Evolutionary conservation across 768 basidiomycete genomes (phyloP).

Genomic region (Hebeloma cylindrosporum): DNA sequence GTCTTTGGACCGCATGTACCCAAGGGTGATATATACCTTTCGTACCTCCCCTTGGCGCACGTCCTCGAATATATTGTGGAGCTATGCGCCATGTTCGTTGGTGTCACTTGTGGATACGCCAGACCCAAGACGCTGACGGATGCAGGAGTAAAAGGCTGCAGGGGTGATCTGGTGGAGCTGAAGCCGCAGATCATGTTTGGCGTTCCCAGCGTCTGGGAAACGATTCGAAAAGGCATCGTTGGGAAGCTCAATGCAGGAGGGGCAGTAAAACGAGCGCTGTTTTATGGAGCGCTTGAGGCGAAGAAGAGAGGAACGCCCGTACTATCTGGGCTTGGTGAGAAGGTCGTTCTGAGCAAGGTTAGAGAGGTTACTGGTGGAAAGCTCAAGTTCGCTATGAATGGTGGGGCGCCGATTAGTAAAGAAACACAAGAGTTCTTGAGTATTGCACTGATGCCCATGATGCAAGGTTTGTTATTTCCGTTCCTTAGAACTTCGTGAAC

Average conservation of each 20-base stretch:
- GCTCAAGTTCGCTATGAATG: constrained; percentile 67
- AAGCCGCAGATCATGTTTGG: constrained; percentile 80
- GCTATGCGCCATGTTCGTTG: constrained; percentile 59
- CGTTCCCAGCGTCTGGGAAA: constrained; percentile 90
- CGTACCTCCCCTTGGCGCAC: constrained; percentile 85
- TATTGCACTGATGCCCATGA: constrained; percentile 64
- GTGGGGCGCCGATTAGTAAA: constrained; percentile 74
- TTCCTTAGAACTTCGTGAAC: background rate
- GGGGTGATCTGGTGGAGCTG: constrained; percentile 76
- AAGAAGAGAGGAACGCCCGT: constrained; percentile 65
- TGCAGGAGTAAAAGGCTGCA: constrained; percentile 65
- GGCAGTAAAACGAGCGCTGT: constrained; percentile 58
- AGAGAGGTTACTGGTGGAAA: constrained; percentile 76
- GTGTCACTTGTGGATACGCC: constrained; percentile 77
- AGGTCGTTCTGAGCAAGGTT: constrained; percentile 66
- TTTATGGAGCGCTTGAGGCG: constrained; percentile 64
- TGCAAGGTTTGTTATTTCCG: constrained; percentile 58
- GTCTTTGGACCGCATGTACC: constrained; percentile 58
- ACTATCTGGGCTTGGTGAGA: constrained; percentile 60
- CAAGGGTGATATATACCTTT: constrained; percentile 61
- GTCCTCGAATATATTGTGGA: constrained; percentile 91
- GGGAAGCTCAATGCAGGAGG: constrained; percentile 65
- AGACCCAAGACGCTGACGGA: constrained; percentile 89
- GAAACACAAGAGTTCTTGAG: constrained; percentile 85
- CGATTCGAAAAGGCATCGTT: constrained; percentile 87